Evolutionary conservation across 345 rosid species (phyloP).

Genomic region (Eucalyptus curtisii): DNA sequence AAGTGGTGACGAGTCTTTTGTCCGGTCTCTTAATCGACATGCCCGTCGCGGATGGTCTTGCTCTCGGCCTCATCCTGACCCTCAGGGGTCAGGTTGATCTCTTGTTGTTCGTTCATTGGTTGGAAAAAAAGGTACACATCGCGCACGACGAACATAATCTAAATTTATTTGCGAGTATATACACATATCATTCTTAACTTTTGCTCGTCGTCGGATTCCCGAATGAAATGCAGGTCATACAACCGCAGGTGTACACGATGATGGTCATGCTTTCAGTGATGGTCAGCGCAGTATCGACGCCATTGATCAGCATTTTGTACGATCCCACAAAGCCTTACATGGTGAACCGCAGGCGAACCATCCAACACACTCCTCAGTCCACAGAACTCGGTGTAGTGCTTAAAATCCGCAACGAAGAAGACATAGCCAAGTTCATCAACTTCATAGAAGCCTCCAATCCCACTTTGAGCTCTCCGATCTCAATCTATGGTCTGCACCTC

Average conservation of each 20-base stretch:
- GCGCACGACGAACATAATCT: not conserved
- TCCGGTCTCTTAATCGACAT: conserved; percentile 15
- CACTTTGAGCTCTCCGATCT: conserved; percentile 17
- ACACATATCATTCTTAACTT: not conserved
- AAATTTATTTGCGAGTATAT: not conserved
- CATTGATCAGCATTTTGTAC: conserved; percentile 42
- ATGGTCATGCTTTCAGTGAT: conserved; percentile 19
- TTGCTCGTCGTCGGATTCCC: not conserved
- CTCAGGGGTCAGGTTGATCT: conserved; percentile 62
- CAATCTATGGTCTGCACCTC: conserved; percentile 42
- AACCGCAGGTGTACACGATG: conserved; percentile 18
- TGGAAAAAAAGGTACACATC: conserved; percentile 38
- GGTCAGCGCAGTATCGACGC: conserved; percentile 20
- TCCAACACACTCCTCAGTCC: conserved; percentile 48
- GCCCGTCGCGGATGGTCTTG: conserved; percentile 39
- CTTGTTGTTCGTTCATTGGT: conserved; percentile 39
- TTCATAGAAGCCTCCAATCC: conserved; percentile 55
- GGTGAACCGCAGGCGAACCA: conserved; percentile 57
- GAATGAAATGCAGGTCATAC: conserved; percentile 17
- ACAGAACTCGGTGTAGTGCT: conserved; percentile 31
- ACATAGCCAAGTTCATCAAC: conserved; percentile 23
- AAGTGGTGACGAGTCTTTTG: conserved; percentile 10
- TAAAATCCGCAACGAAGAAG: conserved; percentile 32
- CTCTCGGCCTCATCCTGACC: conserved; percentile 48
- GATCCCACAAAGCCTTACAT: conserved; percentile 65